These are phyloP conservation scores for Ocimum tenuiflorum DNA, from an alignment of 257 asterid genomes.

Conservation along the genomic window DNA sequence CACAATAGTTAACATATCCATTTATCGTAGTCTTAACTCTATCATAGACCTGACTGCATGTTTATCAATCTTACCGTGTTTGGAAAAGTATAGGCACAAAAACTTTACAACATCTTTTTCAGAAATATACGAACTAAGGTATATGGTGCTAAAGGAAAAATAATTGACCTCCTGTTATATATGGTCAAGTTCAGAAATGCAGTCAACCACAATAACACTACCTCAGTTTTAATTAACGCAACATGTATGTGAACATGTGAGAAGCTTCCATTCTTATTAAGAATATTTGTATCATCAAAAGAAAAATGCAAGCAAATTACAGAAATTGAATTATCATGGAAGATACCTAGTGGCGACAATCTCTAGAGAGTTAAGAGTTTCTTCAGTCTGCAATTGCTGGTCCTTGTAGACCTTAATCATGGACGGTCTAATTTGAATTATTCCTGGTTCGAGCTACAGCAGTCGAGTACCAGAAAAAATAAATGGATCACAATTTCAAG, in stretches of 20 bases:
- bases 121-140: neutral
- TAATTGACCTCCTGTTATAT: neutral
- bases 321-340: neutral
- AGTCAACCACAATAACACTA: neutral
- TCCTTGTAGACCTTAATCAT: slow-evolving; percentile 78
- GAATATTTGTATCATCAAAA: slow-evolving; percentile 6
- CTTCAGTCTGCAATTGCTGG: slow-evolving; percentile 2
- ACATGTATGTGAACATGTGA: neutral
- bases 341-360: slow-evolving; percentile 55
- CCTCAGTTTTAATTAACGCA: neutral
- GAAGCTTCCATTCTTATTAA: slow-evolving; percentile 6
- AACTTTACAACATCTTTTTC: neutral
- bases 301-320: neutral
- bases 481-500: neutral
- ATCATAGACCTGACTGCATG: neutral
- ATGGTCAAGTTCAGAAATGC: neutral
- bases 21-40: too few relatives aligned
- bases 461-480: neutral
- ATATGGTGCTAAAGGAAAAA: neutral
- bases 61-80: neutral
- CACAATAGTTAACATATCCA: too few relatives aligned
- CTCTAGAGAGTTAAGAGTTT: slow-evolving; percentile 58
- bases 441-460: slow-evolving; percentile 49
- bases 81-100: neutral
- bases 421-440: slow-evolving; percentile 73